phyloP scores from a whole-genome alignment of 257 asterid genomes.

The Verbena officinalis region DNA sequence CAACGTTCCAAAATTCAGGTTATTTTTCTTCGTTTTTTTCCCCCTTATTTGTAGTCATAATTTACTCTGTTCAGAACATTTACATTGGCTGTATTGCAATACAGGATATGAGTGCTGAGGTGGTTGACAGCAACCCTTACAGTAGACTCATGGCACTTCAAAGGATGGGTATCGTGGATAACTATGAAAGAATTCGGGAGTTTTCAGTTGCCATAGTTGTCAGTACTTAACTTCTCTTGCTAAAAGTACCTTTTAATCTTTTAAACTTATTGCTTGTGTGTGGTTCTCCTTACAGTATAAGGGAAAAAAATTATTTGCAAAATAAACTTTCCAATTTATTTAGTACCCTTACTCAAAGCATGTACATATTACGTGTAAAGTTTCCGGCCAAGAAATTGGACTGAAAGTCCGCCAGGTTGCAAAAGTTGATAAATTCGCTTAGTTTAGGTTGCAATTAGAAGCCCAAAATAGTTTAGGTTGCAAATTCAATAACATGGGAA shows the following conservation, averaged over 20 bases:
- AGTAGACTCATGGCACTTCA: constrained; percentile 99
- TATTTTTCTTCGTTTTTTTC: not conserved
- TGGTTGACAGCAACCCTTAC: constrained; percentile 95
- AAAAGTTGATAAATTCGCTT: too few species aligned
- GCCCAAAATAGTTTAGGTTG: too few species aligned
- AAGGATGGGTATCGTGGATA: constrained; percentile 96
- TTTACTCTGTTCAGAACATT: constrained; percentile 8
- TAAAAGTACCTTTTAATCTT: constrained; percentile 1
- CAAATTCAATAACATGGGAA: too few species aligned
- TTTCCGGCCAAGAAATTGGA: too few species aligned
- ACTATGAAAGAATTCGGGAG: constrained; percentile 84
- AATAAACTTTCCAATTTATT: too few species aligned
- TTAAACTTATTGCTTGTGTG: not conserved
- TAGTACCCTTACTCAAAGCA: too few species aligned
- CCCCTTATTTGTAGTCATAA: not conserved
- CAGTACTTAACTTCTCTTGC: constrained; percentile 39
- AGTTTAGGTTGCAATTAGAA: too few species aligned
- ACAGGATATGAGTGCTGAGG: constrained; percentile 94
- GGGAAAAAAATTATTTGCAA: too few species aligned
- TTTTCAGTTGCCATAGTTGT: constrained; percentile 95
- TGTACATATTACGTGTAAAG: too few species aligned
- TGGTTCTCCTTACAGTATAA: not conserved
- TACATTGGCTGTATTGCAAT: constrained; percentile 26
- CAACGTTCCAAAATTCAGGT: constrained; percentile 87
- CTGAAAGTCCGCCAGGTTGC: too few species aligned